Evolutionary conservation across 106 monocot species (phyloP).

Genomic region (Ottelia alismoides): DNA sequence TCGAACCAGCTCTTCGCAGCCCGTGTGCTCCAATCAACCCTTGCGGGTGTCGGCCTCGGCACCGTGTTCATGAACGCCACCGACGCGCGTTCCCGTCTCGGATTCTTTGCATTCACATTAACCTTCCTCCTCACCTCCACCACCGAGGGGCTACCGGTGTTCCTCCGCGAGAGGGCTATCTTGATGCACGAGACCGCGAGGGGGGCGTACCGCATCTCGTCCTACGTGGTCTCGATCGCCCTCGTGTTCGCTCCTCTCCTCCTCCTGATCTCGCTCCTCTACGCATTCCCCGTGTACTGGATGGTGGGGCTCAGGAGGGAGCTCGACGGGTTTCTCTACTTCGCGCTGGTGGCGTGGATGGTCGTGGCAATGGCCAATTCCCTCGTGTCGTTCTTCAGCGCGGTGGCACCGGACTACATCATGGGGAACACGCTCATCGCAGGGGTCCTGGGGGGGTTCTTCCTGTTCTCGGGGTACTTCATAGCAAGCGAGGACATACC

Average conservation of each 20-base stretch:
- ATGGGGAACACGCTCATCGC: conserved; percentile 80
- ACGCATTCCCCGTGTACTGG: conserved; percentile 74
- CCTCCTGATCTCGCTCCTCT: conserved; percentile 40
- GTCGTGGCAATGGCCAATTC: conserved; percentile 86
- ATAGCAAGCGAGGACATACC: conserved; percentile 70
- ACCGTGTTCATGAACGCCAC: conserved; percentile 53
- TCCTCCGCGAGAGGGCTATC: conserved; percentile 67
- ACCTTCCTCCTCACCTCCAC: conserved; percentile 84
- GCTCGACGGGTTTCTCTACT: conserved; percentile 48
- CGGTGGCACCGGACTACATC: conserved; percentile 82
- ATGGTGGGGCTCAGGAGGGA: conserved; percentile 51
- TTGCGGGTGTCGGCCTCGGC: conserved; percentile 56
- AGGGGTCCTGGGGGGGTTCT: conserved; percentile 82
- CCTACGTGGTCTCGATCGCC: conserved; percentile 61
- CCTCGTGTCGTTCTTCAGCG: conserved; percentile 78
- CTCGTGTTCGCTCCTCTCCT: conserved; percentile 64
- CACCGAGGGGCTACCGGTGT: conserved; percentile 72
- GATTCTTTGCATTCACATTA: conserved; percentile 87
- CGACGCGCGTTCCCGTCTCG: conserved; percentile 42
- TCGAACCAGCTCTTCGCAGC: conserved; percentile 67
- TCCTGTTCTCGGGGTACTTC: conserved; percentile 97
- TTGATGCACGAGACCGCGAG: conserved; percentile 53
- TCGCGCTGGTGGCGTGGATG: conserved; percentile 66
- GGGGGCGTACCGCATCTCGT: conserved; percentile 83
- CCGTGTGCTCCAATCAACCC: conserved; percentile 42